A percentile compares a stretch with the other conserved stretches of the same genome.
phyloP scores from a whole-genome alignment of 345 rosid genomes.

The Rhizophora apiculata region DNA sequence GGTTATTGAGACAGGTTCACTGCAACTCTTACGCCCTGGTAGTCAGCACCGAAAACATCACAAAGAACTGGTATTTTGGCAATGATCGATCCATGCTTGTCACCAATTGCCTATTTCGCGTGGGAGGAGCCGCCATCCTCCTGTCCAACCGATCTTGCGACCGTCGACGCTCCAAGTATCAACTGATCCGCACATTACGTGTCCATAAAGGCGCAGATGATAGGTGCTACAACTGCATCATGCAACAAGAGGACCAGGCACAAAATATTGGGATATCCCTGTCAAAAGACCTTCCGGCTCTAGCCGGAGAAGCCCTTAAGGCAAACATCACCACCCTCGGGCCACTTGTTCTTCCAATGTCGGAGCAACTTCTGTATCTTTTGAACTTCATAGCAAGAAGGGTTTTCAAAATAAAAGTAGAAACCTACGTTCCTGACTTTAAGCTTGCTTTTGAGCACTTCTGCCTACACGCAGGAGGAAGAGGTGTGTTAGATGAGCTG shows the following conservation, averaged over 20 bases:
- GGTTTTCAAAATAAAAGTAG: not conserved
- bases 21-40: slow-evolving; percentile 26
- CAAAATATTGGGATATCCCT: slow-evolving; percentile 11
- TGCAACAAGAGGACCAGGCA: slow-evolving; percentile 15
- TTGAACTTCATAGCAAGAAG: slow-evolving; percentile 2
- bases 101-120: slow-evolving; percentile 27
- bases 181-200: slow-evolving; percentile 18
- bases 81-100: slow-evolving; percentile 24
- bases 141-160: slow-evolving; percentile 20
- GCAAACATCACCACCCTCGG: slow-evolving; percentile 21
- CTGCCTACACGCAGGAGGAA: slow-evolving; percentile 16
- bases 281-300: slow-evolving; percentile 19
- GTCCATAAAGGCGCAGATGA: slow-evolving; percentile 25
- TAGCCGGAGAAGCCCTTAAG: slow-evolving; percentile 23
- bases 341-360: slow-evolving; percentile 23
- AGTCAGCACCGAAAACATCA: slow-evolving; percentile 26
- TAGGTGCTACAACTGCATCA: slow-evolving; percentile 12
- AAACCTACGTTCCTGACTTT: slow-evolving; percentile 6
- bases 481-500: slow-evolving; percentile 9
- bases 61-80: slow-evolving; percentile 24
- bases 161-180: slow-evolving; percentile 22
- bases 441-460: slow-evolving; percentile 18
- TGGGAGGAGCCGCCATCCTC: slow-evolving; percentile 26
- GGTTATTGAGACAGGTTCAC: slow-evolving; percentile 4
- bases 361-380: slow-evolving; percentile 18